phyloP scores from a whole-genome alignment of 1,284 basidiomycete species.

The Flammula alnicola region DNA sequence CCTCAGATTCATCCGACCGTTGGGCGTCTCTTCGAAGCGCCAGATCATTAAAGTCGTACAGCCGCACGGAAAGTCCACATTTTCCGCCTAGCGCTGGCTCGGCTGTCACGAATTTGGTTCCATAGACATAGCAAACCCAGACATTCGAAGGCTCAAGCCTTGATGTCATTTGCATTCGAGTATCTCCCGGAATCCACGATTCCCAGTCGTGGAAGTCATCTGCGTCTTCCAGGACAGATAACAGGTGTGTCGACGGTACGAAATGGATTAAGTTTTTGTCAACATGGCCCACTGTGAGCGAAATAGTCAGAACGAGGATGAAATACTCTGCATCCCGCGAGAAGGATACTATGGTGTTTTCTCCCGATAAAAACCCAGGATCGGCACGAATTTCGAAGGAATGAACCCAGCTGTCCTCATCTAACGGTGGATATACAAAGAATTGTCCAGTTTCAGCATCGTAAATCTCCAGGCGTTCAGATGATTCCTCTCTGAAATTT shows the following conservation, averaged over 20 bases:
- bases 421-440: slow-evolving; percentile 46
- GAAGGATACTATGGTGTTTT: slow-evolving; percentile 49
- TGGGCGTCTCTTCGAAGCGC: slow-evolving; percentile 37
- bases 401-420: slow-evolving; percentile 25
- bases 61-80: slow-evolving; percentile 28
- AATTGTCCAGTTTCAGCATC: slow-evolving; percentile 38
- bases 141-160: slow-evolving; percentile 38
- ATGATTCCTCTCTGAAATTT: slow-evolving; percentile 33
- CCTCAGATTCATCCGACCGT: slow-evolving; percentile 1
- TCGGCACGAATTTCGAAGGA: slow-evolving; percentile 58
- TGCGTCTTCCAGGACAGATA: slow-evolving; percentile 32
- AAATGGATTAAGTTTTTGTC: slow-evolving; percentile 47
- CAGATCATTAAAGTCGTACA: slow-evolving; percentile 59
- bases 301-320: slow-evolving; percentile 52
- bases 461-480: slow-evolving; percentile 31
- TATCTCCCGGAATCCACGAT: slow-evolving; percentile 52
- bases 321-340: slow-evolving; percentile 47
- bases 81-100: slow-evolving; percentile 20
- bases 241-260: slow-evolving; percentile 50
- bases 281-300: slow-evolving; percentile 32
- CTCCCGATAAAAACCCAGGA: slow-evolving; percentile 52
- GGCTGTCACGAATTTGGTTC: slow-evolving; percentile 45
- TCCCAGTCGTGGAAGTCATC: neutral
- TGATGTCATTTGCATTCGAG: slow-evolving; percentile 43
- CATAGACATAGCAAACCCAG: slow-evolving; percentile 67